phyloP scores from a whole-genome alignment of 139 green algal genomes.

The Auxenochlorella pyrenoidosa region DNA sequence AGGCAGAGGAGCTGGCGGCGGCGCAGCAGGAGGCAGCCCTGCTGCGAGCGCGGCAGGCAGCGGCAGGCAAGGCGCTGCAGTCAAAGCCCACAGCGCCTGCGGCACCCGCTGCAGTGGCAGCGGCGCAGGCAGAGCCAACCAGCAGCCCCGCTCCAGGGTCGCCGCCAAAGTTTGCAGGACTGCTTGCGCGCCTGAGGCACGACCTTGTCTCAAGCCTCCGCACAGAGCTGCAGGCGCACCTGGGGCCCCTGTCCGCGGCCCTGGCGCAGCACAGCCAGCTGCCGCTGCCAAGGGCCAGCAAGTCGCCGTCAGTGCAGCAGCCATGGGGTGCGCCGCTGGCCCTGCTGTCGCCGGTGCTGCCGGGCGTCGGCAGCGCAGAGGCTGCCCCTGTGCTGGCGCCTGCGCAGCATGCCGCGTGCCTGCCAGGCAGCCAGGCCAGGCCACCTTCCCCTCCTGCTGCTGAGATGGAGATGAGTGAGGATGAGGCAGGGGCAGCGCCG shows the following conservation, averaged over 20 bases:
- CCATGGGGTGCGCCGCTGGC: too few species aligned
- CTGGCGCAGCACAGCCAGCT: not conserved
- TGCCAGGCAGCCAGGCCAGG: not conserved
- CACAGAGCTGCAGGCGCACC: conserved; percentile 2
- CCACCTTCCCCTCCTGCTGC: not conserved
- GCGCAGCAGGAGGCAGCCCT: not conserved
- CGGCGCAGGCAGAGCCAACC: not conserved
- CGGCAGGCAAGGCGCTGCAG: not conserved
- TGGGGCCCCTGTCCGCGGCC: not conserved
- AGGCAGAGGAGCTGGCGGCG: not conserved
- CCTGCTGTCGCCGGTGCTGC: not conserved
- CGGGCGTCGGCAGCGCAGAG: not conserved
- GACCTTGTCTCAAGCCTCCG: conserved; percentile 14
- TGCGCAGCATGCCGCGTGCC: not conserved
- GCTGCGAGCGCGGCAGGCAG: not conserved
- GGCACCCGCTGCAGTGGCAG: not conserved
- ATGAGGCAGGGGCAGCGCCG: not conserved
- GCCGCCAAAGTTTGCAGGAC: not conserved
- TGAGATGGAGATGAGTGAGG: not conserved
- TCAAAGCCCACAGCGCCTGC: not conserved
- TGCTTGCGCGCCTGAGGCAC: conserved; percentile 14
- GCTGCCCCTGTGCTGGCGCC: not conserved
- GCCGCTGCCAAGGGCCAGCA: not conserved
- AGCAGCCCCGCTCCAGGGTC: not conserved
- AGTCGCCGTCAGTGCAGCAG: not conserved